A percentile compares a stretch with the other conserved stretches of the same genome.
phyloP scores from a whole-genome alignment of 2,329 filamentous ascomycete genomes.

The Neurospora sp. region DNA sequence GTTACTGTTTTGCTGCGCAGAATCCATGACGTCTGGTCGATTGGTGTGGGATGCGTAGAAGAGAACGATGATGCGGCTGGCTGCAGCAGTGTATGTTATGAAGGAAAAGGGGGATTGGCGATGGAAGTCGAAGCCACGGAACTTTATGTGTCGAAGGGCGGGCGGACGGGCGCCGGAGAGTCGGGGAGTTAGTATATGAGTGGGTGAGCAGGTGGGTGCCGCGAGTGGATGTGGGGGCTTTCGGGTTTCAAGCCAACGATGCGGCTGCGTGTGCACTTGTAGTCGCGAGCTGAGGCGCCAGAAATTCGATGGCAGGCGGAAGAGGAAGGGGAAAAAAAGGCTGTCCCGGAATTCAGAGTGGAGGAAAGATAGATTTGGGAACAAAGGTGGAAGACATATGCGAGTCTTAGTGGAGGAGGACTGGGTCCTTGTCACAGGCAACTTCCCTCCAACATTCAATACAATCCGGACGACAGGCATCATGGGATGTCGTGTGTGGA shows the following conservation, averaged over 20 bases:
- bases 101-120: neutral
- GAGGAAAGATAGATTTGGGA: neutral
- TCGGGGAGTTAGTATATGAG: neutral
- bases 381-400: neutral
- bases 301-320: neutral
- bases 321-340: neutral
- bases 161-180: neutral
- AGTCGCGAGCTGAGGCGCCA: neutral
- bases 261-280: neutral
- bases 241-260: neutral
- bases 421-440: neutral
- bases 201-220: neutral
- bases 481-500: neutral
- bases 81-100: neutral
- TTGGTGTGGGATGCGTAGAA: neutral
- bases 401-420: neutral
- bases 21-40: neutral
- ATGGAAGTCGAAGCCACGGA: neutral
- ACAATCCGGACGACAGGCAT: neutral
- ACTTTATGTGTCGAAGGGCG: neutral
- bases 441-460: neutral
- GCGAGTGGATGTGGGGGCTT: neutral
- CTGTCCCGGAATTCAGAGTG: neutral
- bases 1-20: conserved; percentile 8
- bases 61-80: neutral